phyloP scores from a whole-genome alignment of 2,329 filamentous ascomycete genomes.

The Fusarium avenaceum region DNA sequence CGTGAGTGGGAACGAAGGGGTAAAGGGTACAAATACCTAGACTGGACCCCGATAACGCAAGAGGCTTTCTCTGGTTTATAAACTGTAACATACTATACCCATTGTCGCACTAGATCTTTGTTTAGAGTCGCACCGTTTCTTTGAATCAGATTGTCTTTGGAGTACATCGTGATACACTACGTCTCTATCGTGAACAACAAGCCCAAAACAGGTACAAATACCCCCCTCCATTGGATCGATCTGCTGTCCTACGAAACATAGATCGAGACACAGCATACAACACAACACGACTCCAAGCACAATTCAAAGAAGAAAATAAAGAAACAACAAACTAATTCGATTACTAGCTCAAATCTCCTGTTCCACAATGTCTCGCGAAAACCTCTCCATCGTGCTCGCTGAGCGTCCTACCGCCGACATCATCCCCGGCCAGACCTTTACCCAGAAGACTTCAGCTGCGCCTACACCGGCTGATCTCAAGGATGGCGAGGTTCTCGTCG shows the following conservation, averaged over 20 bases:
- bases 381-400: constrained; percentile 69
- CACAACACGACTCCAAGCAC: not conserved
- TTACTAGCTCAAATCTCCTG: not conserved
- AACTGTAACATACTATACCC: too few relatives aligned
- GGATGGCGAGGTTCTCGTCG: constrained; percentile 74
- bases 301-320: not conserved
- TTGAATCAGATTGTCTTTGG: constrained; percentile 2
- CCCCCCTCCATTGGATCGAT: not conserved
- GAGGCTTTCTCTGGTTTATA: not conserved
- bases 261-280: constrained; percentile 15
- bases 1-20: not conserved
- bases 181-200: constrained; percentile 6
- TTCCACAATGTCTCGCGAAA: constrained; percentile 59
- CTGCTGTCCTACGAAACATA: constrained; percentile 18
- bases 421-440: constrained; percentile 75
- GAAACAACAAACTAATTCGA: not conserved
- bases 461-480: constrained; percentile 67
- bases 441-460: constrained; percentile 63
- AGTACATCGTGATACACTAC: constrained; percentile 3
- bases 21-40: constrained; percentile 1
- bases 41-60: not conserved
- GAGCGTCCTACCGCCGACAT: constrained; percentile 73
- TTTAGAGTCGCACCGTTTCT: not conserved
- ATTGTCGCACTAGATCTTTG: constrained; percentile 12
- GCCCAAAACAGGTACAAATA: constrained; percentile 16